phyloP scores from a whole-genome alignment of 2,329 filamentous ascomycete genomes.

The Aspergillus felis region DNA sequence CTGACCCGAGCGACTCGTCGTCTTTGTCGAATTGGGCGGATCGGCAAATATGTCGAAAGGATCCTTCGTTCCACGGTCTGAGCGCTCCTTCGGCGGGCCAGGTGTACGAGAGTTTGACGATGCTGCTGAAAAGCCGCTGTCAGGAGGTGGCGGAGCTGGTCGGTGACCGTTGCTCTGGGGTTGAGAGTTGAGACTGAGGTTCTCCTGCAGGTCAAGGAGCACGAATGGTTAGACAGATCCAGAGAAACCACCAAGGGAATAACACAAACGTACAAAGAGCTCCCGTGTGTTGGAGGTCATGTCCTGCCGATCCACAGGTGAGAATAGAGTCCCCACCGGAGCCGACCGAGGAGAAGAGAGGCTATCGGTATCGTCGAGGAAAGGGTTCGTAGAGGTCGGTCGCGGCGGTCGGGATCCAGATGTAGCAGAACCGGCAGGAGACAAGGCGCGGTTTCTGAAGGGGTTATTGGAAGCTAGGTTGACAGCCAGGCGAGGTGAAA shows the following conservation, averaged over 20 bases:
- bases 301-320: conserved; percentile 34
- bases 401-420: conserved; percentile 37
- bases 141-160: conserved; percentile 31
- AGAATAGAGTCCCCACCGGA: conserved; percentile 27
- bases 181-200: conserved; percentile 33
- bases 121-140: conserved; percentile 28
- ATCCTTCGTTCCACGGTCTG: conserved; percentile 25
- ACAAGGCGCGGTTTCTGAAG: conserved; percentile 46
- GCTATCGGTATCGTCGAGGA: conserved; percentile 49
- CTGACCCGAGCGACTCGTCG: conserved; percentile 21
- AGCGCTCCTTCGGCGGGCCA: conserved; percentile 18
- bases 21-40: conserved; percentile 28
- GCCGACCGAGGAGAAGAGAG: conserved; percentile 34
- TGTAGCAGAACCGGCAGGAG: conserved; percentile 31
- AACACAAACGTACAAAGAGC: conserved; percentile 53
- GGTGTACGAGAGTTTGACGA: conserved; percentile 25
- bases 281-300: conserved; percentile 50
- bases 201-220: conserved; percentile 28
- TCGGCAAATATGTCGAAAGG: conserved; percentile 49
- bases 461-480: conserved; percentile 48
- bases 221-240: background rate
- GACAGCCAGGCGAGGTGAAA: conserved; percentile 28
- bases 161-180: conserved; percentile 36
- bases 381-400: conserved; percentile 59
- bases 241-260: background rate